Conservation (phyloP, 108 stramenopile species). For the Pseudonitzschia multistriata region DNA sequence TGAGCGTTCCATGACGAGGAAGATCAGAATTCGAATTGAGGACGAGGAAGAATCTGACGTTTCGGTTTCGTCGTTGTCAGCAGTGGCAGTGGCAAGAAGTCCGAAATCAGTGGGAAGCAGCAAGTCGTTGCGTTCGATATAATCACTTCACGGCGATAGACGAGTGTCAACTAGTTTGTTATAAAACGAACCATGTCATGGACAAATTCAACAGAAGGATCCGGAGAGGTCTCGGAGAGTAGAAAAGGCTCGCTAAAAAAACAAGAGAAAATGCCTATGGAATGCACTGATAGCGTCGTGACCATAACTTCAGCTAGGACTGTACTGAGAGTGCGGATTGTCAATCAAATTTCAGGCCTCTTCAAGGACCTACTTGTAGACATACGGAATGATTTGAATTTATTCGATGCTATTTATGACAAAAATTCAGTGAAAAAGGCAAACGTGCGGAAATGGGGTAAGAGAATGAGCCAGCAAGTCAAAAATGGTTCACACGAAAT, state of each 20-base stretch:
- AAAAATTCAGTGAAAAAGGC: constrained; percentile 30
- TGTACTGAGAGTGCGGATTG: constrained; percentile 26
- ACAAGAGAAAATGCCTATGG: background rate
- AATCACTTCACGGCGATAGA: too few relatives aligned
- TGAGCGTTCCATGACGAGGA: background rate
- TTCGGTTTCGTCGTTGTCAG: background rate
- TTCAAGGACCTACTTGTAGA: constrained; percentile 33
- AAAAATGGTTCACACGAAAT: constrained; percentile 26
- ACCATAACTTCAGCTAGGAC: background rate
- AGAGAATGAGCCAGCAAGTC: constrained; percentile 15
- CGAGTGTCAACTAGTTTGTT: too few relatives aligned
- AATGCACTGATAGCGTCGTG: background rate
- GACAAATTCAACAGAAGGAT: background rate
- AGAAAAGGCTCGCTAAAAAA: background rate
- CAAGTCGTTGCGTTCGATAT: too few relatives aligned
- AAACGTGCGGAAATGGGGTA: constrained; percentile 39
- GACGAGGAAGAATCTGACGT: background rate
- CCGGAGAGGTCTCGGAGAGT: background rate
- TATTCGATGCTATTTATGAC: constrained; percentile 35
- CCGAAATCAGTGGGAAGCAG: too few relatives aligned
- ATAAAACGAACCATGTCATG: background rate
- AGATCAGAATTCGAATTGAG: too few relatives aligned
- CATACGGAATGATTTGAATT: constrained; percentile 21
- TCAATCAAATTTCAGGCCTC: constrained; percentile 18
- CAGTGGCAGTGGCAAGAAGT: background rate